These are phyloP conservation scores for Plectosphaerella sp. DNA, from an alignment of 2,329 filamentous ascomycete species.

Conservation along the genomic window DNA sequence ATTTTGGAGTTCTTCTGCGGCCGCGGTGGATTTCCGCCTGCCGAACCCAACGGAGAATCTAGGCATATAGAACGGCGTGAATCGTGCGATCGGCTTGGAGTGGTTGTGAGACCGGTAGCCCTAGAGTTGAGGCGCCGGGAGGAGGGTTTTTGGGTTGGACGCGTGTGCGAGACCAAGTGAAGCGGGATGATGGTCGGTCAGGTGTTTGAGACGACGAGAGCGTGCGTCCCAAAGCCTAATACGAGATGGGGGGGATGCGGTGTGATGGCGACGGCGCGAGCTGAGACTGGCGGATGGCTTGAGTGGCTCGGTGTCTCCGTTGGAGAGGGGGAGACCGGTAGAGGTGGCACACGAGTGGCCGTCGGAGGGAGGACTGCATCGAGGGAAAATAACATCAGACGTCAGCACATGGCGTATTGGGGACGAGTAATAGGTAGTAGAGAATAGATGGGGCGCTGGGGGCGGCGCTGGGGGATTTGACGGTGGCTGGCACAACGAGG, in stretches of 20 bases:
- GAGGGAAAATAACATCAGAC: not conserved
- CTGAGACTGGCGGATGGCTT: not conserved
- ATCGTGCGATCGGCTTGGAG: conserved; percentile 5
- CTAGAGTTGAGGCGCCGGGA: not conserved
- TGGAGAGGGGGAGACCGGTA: not conserved
- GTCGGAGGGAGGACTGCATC: not conserved
- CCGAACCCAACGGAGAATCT: conserved; percentile 56
- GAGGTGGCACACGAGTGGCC: not conserved
- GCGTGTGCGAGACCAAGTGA: too few relatives aligned
- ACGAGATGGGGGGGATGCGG: not conserved
- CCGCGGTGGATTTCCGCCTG: conserved; percentile 55
- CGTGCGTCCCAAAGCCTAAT: not conserved
- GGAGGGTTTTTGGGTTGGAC: too few relatives aligned
- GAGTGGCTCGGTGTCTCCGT: not conserved
- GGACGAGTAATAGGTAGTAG: too few relatives aligned
- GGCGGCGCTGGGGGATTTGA: too few relatives aligned
- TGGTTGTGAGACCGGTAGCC: conserved; percentile 5
- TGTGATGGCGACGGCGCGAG: not conserved
- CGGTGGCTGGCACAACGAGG: too few relatives aligned
- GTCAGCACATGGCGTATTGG: too few relatives aligned
- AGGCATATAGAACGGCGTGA: conserved; percentile 48
- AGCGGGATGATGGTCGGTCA: not conserved
- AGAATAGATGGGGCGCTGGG: too few relatives aligned
- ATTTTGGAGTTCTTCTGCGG: conserved; percentile 50
- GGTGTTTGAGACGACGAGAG: not conserved